phyloP scores from a whole-genome alignment of 345 rosid species.

The Aquilaria yunnanensis region DNA sequence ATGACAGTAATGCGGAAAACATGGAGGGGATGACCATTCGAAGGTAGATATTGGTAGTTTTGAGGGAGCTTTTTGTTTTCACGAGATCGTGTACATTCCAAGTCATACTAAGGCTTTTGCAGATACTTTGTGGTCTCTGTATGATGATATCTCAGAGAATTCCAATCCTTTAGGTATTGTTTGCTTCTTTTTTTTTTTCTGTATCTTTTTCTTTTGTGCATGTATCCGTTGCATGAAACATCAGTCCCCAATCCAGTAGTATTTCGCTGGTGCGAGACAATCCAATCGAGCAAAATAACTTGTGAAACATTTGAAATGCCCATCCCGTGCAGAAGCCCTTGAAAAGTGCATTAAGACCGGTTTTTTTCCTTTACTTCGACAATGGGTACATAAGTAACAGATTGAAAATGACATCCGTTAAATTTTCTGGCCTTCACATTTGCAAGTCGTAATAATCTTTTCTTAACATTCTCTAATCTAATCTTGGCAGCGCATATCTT shows the following conservation, averaged over 20 bases:
- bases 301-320: neutral
- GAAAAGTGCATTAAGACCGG: constrained; percentile 9
- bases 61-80: neutral
- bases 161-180: too few species aligned
- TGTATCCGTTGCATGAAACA: too few species aligned
- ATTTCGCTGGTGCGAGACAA: too few species aligned
- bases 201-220: too few species aligned
- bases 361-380: constrained; percentile 60
- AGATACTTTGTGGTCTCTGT: neutral
- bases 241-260: too few species aligned
- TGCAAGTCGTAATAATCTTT: constrained; percentile 31
- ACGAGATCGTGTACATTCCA: constrained; percentile 4
- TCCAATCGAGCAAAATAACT: neutral
- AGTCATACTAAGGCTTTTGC: neutral
- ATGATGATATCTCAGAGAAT: neutral
- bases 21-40: neutral
- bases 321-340: neutral
- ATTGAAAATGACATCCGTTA: constrained; percentile 19
- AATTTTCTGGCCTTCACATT: constrained; percentile 36
- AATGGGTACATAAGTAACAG: constrained; percentile 60
- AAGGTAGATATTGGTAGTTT: neutral
- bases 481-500: constrained; percentile 47
- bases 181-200: too few species aligned
- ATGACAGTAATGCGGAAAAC: neutral
- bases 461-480: constrained; percentile 47